Evolutionary conservation across 192 early-diverging fungal genomes (phyloP).

Genomic region (Chytriomyces confervae): DNA sequence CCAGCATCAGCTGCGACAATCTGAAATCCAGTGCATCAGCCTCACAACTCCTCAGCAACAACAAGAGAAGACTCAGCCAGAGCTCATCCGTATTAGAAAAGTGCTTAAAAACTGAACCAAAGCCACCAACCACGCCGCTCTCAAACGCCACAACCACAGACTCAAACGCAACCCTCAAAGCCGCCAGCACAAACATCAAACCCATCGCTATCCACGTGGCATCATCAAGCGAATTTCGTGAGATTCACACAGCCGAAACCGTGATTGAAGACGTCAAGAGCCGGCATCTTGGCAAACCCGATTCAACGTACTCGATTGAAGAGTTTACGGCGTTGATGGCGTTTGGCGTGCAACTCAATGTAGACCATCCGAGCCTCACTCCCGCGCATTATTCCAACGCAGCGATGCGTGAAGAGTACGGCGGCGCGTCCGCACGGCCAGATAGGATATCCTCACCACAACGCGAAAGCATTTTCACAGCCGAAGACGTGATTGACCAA

Average conservation of each 20-base stretch:
- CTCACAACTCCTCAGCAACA: too few relatives aligned
- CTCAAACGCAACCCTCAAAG: too few relatives aligned
- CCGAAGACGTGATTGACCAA: constrained; percentile 33
- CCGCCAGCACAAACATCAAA: too few relatives aligned
- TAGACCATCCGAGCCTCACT: constrained; percentile 22
- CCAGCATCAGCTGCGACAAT: too few relatives aligned
- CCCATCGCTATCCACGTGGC: too few relatives aligned
- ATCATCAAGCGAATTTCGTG: background rate
- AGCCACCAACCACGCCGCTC: too few relatives aligned
- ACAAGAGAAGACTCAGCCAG: too few relatives aligned
- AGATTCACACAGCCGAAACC: background rate
- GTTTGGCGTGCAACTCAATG: constrained; percentile 33
- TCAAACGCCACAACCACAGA: too few relatives aligned
- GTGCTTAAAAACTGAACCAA: too few relatives aligned
- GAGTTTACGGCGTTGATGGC: constrained; percentile 36
- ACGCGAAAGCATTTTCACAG: constrained; percentile 20
- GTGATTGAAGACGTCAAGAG: constrained; percentile 1
- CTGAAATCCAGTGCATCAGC: too few relatives aligned
- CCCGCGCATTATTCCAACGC: background rate
- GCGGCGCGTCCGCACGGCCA: background rate
- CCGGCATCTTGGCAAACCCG: background rate
- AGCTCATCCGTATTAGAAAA: too few relatives aligned
- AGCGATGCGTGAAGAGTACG: background rate
- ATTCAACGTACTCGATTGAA: constrained; percentile 31
- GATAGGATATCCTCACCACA: background rate